Evolutionary conservation across 2,329 filamentous ascomycete genomes (phyloP), one percentile per base, ranked within the genome.

Genomic region (Periglandula ipomoeae): DNA sequence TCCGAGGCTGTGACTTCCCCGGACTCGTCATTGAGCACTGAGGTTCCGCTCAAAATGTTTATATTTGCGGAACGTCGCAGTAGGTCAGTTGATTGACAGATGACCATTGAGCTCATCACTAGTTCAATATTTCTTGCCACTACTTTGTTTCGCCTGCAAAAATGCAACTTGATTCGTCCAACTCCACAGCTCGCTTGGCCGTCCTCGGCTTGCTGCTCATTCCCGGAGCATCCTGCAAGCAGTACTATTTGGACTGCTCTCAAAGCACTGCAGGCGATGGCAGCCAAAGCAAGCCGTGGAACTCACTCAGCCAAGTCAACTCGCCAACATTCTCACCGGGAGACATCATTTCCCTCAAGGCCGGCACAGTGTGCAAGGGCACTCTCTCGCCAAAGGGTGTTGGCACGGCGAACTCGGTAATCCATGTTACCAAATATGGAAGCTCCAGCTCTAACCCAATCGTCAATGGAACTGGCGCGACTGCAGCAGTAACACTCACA

Each of bases 191-290:
- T 2, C 23, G 20, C 5, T 23, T 26, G 4, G 27, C 46, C 4
- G 19, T 48, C 4, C 15, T 48, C 17, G 6, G 20, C 11, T 22
- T 26, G 13, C 8, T 22, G 3, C 40, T 50, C 2, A 2, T 27
- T 17, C 11, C 41, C n/a, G 26, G 11, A 5, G 35, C 37, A 13
- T 24, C 37, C 13, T 48, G 45, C 7, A 51, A 40, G 24, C 42
- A 44, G 27, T 56, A 54, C 30, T 58, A 59, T 23, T 45, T 58
- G 2, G 57, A 59, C 37, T 59, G 57, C 50, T 51, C 46, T 2
- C 47, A 47, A 13, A 13, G 45, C 3, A 45, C 26, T 11, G 15
- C 43, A 4, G 55, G 56, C 32, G 40, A 45, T 17, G 57, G 57
- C 5, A 56, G 51, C 23, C 38, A 49, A 15, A 15, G 27, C 5